Evolutionary conservation across 2,329 filamentous ascomycete species (phyloP).

Genomic region (Coleophoma eucalyptorum): DNA sequence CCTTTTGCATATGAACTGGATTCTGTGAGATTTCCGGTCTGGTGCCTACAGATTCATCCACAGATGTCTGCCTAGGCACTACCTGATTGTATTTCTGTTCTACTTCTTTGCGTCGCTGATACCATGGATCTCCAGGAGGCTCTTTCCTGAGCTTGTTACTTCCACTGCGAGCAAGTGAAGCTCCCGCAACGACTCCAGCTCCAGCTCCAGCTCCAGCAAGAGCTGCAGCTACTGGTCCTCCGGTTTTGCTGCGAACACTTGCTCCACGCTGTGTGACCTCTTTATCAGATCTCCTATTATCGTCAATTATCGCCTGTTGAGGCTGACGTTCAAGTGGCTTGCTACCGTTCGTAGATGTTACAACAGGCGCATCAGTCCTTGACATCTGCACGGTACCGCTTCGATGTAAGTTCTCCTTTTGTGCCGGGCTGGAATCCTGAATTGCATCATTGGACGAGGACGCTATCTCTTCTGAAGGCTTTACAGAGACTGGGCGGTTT

Average conservation of each 20-base stretch:
- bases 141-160: constrained; percentile 58
- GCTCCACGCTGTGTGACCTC: constrained; percentile 41
- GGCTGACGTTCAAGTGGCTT: constrained; percentile 22
- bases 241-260: constrained; percentile 57
- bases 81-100: constrained; percentile 33
- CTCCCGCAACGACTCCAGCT: constrained; percentile 12
- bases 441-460: constrained; percentile 20
- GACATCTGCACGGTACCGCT: constrained; percentile 22
- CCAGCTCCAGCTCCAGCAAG: constrained; percentile 7
- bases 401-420: constrained; percentile 29
- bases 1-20: neutral
- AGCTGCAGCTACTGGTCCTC: constrained; percentile 23
- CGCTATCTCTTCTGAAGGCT: constrained; percentile 18
- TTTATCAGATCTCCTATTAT: neutral
- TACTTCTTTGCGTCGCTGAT: constrained; percentile 36
- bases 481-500: constrained; percentile 21
- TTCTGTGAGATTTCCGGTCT: constrained; percentile 6
- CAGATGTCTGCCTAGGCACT: constrained; percentile 18
- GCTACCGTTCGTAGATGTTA: constrained; percentile 8
- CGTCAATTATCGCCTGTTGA: constrained; percentile 6
- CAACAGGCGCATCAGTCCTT: constrained; percentile 10
- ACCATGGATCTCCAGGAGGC: constrained; percentile 48
- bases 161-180: constrained; percentile 41
- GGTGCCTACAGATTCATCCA: constrained; percentile 7
- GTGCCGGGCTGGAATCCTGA: constrained; percentile 28